Percentiles rank a stretch among this genome's conserved stretches.
phyloP scores from a whole-genome alignment of 176 grass and related monocot species.

The Puya raimondii region DNA sequence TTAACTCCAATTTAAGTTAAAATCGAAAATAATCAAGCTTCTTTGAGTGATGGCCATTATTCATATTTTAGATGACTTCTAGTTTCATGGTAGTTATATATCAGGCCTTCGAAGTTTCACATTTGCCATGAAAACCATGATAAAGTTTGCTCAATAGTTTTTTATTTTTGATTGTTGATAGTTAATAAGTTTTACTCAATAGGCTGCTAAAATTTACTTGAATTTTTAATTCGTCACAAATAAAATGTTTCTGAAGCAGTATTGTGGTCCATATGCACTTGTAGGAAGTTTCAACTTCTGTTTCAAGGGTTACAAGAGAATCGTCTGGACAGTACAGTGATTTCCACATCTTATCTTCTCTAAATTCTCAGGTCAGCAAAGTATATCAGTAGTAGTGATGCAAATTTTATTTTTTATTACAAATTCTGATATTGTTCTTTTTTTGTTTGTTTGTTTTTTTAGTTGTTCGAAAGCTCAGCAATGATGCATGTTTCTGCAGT shows the following conservation, averaged over 20 bases:
- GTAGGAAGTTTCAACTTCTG: conserved; percentile 93
- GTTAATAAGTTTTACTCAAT: background rate
- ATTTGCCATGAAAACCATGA: background rate
- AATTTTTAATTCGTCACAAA: background rate
- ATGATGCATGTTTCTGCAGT: conserved; percentile 87
- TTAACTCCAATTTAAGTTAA: no score
- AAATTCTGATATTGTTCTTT: conserved; percentile 12
- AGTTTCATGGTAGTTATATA: no score
- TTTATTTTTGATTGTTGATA: background rate
- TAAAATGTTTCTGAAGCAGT: conserved; percentile 13
- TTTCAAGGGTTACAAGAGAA: conserved; percentile 79
- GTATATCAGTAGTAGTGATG: conserved; percentile 12
- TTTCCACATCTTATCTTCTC: conserved; percentile 95
- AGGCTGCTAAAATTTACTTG: background rate
- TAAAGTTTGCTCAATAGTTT: background rate
- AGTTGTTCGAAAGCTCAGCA: conserved; percentile 98
- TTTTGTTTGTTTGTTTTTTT: conserved; percentile 34
- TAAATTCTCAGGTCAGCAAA: conserved; percentile 94
- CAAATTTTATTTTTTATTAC: background rate
- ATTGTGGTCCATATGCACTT: background rate
- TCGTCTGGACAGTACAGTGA: conserved; percentile 96
- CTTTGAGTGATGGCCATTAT: no score
- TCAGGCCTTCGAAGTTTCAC: no score
- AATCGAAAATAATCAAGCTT: no score
- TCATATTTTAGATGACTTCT: no score